phyloP scores from a whole-genome alignment of 1,284 basidiomycete species.

The Malassezia brasiliensis region DNA sequence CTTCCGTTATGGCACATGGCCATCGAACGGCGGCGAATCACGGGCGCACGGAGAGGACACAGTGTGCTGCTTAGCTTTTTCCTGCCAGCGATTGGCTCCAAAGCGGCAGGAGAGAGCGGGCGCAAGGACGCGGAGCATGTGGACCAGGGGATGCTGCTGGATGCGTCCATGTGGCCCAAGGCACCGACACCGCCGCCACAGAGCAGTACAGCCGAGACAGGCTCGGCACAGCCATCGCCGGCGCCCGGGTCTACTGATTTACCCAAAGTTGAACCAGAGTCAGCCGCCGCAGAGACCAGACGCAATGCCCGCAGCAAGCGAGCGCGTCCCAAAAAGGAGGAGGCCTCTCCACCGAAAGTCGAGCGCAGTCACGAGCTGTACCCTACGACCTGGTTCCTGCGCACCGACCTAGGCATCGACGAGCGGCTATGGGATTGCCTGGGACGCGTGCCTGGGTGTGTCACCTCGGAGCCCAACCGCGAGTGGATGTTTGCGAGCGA shows the following conservation, averaged over 20 bases:
- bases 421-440: constrained; percentile 40
- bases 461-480: constrained; percentile 18
- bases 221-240: too few species aligned
- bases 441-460: constrained; percentile 32
- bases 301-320: background rate
- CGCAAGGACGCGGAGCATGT: background rate
- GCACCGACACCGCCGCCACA: background rate
- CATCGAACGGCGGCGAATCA: constrained; percentile 22
- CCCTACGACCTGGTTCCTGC: constrained; percentile 26
- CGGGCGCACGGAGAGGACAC: constrained; percentile 6
- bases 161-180: background rate
- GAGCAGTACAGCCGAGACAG: background rate
- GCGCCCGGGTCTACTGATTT: too few species aligned
- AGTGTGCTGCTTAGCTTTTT: constrained; percentile 33
- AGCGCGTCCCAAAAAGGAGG: constrained; percentile 7
- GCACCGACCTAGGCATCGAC: constrained; percentile 25
- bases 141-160: background rate
- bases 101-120: constrained; percentile 32
- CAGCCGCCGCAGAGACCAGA: background rate
- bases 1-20: constrained; percentile 40
- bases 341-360: constrained; percentile 5
- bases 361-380: constrained; percentile 26
- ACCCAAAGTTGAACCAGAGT: background rate
- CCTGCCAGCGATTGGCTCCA: constrained; percentile 32
- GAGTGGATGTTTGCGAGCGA: background rate